Percentiles rank a stretch among this genome's conserved stretches.
These are phyloP conservation scores for Kodamaea fungicola DNA, from an alignment of 1,139 yeast species.

Conservation along the genomic window DNA sequence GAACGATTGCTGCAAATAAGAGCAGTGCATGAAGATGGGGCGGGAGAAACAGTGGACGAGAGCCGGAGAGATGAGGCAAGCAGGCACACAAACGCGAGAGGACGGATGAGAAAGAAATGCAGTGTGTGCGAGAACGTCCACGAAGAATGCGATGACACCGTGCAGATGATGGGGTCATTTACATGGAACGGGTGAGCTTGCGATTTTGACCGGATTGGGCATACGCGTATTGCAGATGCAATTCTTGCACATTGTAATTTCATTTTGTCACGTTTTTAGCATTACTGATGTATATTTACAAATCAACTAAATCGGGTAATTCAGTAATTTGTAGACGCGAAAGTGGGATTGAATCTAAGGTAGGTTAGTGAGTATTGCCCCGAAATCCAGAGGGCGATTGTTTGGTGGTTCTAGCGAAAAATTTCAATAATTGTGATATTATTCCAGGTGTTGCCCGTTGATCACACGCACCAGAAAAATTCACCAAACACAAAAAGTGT, in stretches of 20 bases:
- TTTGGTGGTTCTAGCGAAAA: no score
- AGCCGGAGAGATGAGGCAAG: no score
- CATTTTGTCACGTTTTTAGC: background rate
- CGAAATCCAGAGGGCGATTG: no score
- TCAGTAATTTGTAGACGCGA: background rate
- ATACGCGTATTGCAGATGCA: conserved; percentile 1
- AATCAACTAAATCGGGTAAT: conserved; percentile 1
- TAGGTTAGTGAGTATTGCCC: no score
- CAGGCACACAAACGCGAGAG: no score
- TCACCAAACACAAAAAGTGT: background rate
- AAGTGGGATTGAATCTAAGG: background rate
- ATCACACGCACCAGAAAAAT: background rate
- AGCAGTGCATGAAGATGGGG: no score
- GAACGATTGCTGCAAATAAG: no score
- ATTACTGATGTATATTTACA: background rate
- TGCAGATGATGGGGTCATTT: conserved; percentile 4
- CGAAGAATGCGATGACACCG: background rate
- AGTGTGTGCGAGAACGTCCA: background rate
- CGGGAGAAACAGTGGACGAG: no score
- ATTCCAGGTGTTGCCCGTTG: background rate
- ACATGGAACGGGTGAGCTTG: conserved; percentile 2
- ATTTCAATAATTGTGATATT: no score
- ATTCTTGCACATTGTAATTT: background rate
- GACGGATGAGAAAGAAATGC: conserved; percentile 4
- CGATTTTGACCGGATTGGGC: background rate